These are phyloP conservation scores for Thelonectria discophora DNA, from an alignment of 2,329 filamentous ascomycete species.

Conservation along the genomic window DNA sequence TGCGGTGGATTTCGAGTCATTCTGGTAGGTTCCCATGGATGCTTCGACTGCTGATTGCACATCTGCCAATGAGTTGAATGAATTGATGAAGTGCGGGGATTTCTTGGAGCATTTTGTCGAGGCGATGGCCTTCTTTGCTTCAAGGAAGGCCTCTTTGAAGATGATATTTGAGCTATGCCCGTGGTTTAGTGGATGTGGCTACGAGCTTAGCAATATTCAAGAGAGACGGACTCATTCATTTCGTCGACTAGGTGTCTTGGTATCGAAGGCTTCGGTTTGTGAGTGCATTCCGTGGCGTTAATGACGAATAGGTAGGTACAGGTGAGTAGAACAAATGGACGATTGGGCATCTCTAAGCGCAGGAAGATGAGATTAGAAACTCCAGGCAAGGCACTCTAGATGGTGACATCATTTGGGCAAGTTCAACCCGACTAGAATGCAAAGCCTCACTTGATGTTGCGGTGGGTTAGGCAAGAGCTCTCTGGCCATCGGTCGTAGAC, in stretches of 20 bases:
- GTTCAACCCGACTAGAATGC: too few relatives aligned
- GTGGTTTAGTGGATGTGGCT: background rate
- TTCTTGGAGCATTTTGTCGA: background rate
- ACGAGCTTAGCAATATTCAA: background rate
- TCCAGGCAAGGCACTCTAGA: too few relatives aligned
- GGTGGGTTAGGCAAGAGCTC: too few relatives aligned
- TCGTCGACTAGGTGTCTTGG: background rate
- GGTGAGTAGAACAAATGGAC: background rate
- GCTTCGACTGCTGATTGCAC: background rate
- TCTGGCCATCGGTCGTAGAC: too few relatives aligned
- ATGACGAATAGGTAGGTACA: too few relatives aligned
- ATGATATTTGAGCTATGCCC: background rate
- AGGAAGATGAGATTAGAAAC: too few relatives aligned
- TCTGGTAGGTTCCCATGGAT: background rate
- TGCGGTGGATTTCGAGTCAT: background rate
- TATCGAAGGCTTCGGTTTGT: background rate
- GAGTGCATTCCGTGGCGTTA: too few relatives aligned
- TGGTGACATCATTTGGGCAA: too few relatives aligned
- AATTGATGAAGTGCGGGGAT: background rate
- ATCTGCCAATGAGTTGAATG: background rate
- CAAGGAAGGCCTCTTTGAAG: constrained; percentile 4
- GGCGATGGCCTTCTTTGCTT: background rate
- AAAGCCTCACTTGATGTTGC: too few relatives aligned
- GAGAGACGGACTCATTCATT: background rate
- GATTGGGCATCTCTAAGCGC: background rate